phyloP scores from a whole-genome alignment of 805 yeast genomes.

The Wickerhamomyces chaumierensis region DNA sequence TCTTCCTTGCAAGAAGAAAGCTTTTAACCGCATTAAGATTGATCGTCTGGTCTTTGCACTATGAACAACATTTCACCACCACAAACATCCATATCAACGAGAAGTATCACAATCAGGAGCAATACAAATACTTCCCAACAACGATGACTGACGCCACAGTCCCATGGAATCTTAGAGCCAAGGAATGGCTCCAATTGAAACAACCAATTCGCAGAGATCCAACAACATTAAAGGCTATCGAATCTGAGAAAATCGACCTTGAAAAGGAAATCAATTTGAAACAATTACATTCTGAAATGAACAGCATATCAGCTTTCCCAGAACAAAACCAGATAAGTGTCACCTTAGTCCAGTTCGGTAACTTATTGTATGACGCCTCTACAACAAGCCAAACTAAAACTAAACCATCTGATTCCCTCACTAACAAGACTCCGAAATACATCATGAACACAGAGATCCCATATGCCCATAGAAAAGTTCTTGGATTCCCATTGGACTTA shows the following conservation, averaged over 20 bases:
- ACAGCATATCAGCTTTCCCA: background rate
- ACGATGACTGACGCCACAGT: constrained; percentile 9
- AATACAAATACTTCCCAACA: constrained; percentile 3
- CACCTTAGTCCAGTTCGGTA: constrained; percentile 16
- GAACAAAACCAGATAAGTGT: constrained; percentile 1
- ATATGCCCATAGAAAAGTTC: constrained; percentile 8
- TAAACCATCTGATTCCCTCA: too few species aligned
- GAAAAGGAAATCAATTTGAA: background rate
- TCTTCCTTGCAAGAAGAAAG: background rate
- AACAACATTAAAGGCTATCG: background rate
- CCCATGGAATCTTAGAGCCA: constrained; percentile 18
- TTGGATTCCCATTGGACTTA: constrained; percentile 9
- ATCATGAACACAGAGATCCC: constrained; percentile 14
- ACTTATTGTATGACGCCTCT: constrained; percentile 9
- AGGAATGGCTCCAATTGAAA: constrained; percentile 1
- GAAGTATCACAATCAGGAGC: background rate
- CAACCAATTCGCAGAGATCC: background rate
- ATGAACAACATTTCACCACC: constrained; percentile 12
- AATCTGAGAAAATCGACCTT: background rate
- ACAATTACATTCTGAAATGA: background rate
- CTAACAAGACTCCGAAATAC: constrained; percentile 4
- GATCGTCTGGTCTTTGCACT: constrained; percentile 15
- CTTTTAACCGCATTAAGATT: background rate
- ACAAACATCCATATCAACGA: constrained; percentile 4
- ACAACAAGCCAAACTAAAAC: background rate